A percentile compares a stretch with the other conserved stretches of the same genome.
Conservation (phyloP, 805 yeast species). For the Ogataea dorogensis region DNA sequence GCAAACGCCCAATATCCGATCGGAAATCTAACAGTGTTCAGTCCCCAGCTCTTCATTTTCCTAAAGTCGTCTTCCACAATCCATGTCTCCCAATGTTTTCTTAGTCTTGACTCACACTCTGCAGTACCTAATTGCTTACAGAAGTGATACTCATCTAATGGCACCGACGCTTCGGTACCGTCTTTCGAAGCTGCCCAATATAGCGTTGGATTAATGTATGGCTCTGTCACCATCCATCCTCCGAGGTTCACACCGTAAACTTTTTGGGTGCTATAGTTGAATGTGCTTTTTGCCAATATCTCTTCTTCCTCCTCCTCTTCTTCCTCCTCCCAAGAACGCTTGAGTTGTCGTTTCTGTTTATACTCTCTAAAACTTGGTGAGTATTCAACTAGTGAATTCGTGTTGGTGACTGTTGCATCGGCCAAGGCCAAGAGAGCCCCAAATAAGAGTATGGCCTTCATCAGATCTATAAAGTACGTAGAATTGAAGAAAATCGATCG, state of each 20-base stretch:
- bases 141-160: constrained; percentile 61
- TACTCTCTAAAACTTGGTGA: constrained; percentile 13
- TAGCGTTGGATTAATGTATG: constrained; percentile 66
- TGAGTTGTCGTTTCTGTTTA: constrained; percentile 6
- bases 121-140: constrained; percentile 48
- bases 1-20: constrained; percentile 81
- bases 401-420: constrained; percentile 1
- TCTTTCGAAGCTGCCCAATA: constrained; percentile 37
- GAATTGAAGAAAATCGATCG: not conserved
- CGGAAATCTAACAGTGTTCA: constrained; percentile 73
- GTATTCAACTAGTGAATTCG: constrained; percentile 4
- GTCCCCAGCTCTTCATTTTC: constrained; percentile 49
- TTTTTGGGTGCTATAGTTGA: constrained; percentile 27
- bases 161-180: constrained; percentile 40
- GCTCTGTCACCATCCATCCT: constrained; percentile 73
- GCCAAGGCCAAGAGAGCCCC: constrained; percentile 1
- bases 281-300: constrained; percentile 6
- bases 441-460: constrained; percentile 2
- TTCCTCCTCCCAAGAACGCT: constrained; percentile 10
- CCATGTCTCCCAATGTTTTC: constrained; percentile 57
- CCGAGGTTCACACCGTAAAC: constrained; percentile 56
- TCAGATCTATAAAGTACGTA: not conserved
- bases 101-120: constrained; percentile 42
- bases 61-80: constrained; percentile 58
- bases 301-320: constrained; percentile 6